Evolutionary conservation across 805 yeast species (phyloP), one percentile per base, ranked within the genome.

Genomic region (Sporopachydermia lactativora): DNA sequence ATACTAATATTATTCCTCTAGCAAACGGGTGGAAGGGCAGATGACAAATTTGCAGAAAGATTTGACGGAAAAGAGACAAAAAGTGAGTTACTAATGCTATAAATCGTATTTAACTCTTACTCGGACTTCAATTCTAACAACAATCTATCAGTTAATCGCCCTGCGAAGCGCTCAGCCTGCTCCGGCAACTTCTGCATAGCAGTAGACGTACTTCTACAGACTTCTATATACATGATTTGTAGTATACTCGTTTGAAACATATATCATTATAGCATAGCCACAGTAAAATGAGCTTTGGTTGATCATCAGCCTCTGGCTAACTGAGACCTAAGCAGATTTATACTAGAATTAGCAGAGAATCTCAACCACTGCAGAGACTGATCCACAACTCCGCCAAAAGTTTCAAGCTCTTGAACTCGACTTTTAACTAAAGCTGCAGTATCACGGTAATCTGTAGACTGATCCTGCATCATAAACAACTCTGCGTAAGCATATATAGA

Each of bases 401-500:
- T 58, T 47, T 68, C 68, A 35, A 81, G 63, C 18, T 66, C 68
- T 6, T 62, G 56, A 17, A 89, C 61, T 48, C 77, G 74, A 37
- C 67, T 68, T 37, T 71, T 70, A 37, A 82, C 81, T 52, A 84
- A 78, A 17, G 68, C 66, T 50, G 68, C 54, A 1, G 97, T 88
- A 38, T 71, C 71, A 11, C 48, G 42, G 50, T 64, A 80, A 19
- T 61, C 69, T 2, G 54, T 51, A 15, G 89, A 76, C 16, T 63
- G 64, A 57, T 89, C 96, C 49, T 71, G 78, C 36, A 83, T 63
- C 92, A 80, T 81, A 61, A 73, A 84, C 45, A 84, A 61, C 57
- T 89, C 96, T 34, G 81, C 62, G 34, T 79, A 72, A 2, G 81
- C 81, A 56, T 82, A 84, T 2, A 81, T 70, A 2, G 81, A 66